These are phyloP conservation scores for Hypoxylon sp. DNA, from an alignment of 2,329 filamentous ascomycete species.

Conservation along the genomic window DNA sequence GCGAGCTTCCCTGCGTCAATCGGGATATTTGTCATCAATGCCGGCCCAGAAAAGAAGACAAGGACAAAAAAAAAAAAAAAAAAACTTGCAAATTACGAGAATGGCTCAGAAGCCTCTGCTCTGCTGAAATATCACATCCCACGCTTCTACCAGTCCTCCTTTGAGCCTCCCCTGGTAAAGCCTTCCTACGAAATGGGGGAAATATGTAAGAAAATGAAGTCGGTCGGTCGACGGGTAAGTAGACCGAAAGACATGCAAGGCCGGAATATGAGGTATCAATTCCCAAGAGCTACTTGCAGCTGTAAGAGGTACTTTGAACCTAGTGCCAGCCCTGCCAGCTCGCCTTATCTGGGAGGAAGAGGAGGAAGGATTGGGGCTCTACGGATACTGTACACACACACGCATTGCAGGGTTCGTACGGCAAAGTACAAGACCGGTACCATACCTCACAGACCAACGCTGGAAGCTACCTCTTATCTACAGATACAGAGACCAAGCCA, in stretches of 20 bases:
- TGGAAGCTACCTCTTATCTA: conserved; percentile 9
- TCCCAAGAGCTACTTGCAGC: conserved; percentile 15
- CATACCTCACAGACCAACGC: too few species aligned
- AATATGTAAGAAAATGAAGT: neutral
- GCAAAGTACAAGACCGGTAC: too few species aligned
- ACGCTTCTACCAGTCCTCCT: conserved; percentile 1
- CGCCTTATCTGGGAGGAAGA: conserved; percentile 1
- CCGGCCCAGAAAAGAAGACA: neutral
- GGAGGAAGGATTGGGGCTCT: neutral
- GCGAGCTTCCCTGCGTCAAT: neutral
- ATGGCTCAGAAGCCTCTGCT: conserved; percentile 6
- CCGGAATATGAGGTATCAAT: too few species aligned
- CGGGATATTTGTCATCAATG: conserved; percentile 2
- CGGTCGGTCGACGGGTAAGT: neutral
- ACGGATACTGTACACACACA: too few species aligned
- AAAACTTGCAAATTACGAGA: conserved; percentile 17
- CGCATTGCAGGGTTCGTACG: too few species aligned
- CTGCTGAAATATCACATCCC: conserved; percentile 5
- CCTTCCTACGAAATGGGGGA: neutral
- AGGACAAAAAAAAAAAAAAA: too few species aligned
- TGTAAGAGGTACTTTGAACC: neutral
- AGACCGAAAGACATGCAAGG: neutral
- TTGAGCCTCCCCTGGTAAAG: conserved; percentile 5
- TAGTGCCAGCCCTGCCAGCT: neutral
- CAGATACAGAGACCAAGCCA: neutral